These are phyloP conservation scores for Ogataea pilisensis DNA, from an alignment of 805 yeast genomes.

Conservation along the genomic window DNA sequence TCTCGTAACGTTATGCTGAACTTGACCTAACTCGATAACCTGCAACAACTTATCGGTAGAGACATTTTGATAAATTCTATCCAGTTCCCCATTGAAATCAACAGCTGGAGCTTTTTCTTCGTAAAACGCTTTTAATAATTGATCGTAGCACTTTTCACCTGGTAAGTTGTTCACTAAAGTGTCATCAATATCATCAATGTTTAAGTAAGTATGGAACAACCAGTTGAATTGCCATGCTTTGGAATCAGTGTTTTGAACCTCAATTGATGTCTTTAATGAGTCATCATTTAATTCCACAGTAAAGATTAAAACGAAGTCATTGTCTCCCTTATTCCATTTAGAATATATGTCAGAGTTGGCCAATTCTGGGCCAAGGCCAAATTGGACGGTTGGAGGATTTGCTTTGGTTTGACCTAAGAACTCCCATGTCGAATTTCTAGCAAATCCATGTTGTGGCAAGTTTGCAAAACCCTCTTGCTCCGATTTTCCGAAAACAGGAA, in stretches of 20 bases:
- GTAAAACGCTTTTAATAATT: conserved; percentile 59
- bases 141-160: conserved; percentile 72
- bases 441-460: conserved; percentile 96
- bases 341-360: conserved; percentile 57
- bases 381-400: conserved; percentile 76
- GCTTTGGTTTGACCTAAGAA: conserved; percentile 79
- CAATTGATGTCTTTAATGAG: conserved; percentile 62
- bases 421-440: conserved; percentile 89
- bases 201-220: conserved; percentile 89
- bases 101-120: conserved; percentile 73
- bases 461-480: conserved; percentile 53
- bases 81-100: conserved; percentile 73
- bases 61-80: conserved; percentile 73
- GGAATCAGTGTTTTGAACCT: conserved; percentile 67
- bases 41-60: conserved; percentile 52
- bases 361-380: conserved; percentile 84
- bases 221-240: conserved; percentile 80
- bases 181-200: conserved; percentile 72
- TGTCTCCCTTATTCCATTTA: conserved; percentile 50
- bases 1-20: conserved; percentile 63
- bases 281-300: conserved; percentile 60
- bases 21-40: conserved; percentile 68
- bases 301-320: conserved; percentile 74
- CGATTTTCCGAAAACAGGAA: conserved; percentile 85
- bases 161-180: conserved; percentile 73